Percentiles rank a stretch among this genome's conserved stretches.
Evolutionary conservation across 306 rosid genomes (phyloP).

Genomic region (Glycine latifolia): DNA sequence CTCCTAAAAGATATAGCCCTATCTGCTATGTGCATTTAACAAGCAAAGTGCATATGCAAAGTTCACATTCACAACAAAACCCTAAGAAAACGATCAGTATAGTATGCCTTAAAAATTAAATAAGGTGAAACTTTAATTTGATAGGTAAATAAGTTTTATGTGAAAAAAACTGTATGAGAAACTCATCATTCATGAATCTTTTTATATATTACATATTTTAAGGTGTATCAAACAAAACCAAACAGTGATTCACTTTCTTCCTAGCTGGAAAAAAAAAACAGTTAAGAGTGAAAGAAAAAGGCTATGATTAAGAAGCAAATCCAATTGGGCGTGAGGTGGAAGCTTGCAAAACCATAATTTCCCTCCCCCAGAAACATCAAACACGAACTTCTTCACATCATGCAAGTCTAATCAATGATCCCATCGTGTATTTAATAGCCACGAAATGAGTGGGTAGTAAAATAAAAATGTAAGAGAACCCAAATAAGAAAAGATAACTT

Average conservation of each 20-base stretch:
- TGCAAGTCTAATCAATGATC: slow-evolving; percentile 51
- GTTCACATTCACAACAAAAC: neutral
- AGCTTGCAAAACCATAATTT: slow-evolving; percentile 27
- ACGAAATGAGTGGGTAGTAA: slow-evolving; percentile 18
- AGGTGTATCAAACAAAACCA: slow-evolving; percentile 29
- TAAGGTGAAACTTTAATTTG: neutral
- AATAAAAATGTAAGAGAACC: slow-evolving; percentile 23
- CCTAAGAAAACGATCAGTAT: slow-evolving; percentile 3
- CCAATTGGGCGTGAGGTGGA: neutral
- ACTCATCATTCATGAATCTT: slow-evolving; percentile 3
- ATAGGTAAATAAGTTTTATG: too few species aligned
- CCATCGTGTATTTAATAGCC: slow-evolving; percentile 51
- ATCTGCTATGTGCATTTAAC: neutral
- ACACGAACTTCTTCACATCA: slow-evolving; percentile 30
- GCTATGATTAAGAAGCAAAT: neutral
- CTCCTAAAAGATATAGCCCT: neutral
- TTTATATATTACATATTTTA: neutral
- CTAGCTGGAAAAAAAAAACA: neutral
- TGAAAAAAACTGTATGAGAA: slow-evolving; percentile 1
- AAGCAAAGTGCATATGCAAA: slow-evolving; percentile 15
- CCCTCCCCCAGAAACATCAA: neutral
- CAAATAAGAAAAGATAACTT: neutral
- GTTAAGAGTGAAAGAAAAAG: neutral
- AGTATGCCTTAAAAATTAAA: neutral
- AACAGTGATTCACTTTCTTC: slow-evolving; percentile 22